Percentiles rank a stretch among this genome's conserved stretches.
phyloP scores from a whole-genome alignment of 768 basidiomycete genomes.

The Tulasnella sp. region DNA sequence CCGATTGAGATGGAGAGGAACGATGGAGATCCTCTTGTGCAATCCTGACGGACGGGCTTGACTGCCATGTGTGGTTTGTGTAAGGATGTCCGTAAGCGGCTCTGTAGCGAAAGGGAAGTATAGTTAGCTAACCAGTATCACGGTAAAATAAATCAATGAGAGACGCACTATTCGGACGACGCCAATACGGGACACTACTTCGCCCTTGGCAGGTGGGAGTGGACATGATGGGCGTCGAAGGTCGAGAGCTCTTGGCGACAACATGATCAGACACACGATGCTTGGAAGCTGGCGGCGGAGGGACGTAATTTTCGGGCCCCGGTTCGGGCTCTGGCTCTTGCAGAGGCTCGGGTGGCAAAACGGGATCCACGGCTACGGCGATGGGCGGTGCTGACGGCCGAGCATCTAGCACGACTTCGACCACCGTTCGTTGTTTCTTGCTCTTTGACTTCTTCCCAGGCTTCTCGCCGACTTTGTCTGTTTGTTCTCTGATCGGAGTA shows the following conservation, averaged over 20 bases:
- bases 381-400: too few relatives aligned
- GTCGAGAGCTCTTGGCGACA: background rate
- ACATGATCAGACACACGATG: background rate
- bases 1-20: conserved; percentile 12
- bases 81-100: conserved; percentile 11
- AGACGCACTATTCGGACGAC: conserved; percentile 14
- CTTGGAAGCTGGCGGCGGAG: background rate
- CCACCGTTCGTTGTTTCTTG: too few relatives aligned
- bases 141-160: background rate
- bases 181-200: conserved; percentile 5
- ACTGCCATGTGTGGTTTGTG: conserved; percentile 8
- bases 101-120: conserved; percentile 5
- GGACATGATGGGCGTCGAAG: background rate
- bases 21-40: conserved; percentile 8
- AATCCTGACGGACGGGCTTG: conserved; percentile 4
- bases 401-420: too few relatives aligned
- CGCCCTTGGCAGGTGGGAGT: conserved; percentile 1
- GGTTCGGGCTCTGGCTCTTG: background rate
- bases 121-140: conserved; percentile 1
- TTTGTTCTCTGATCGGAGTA: too few relatives aligned
- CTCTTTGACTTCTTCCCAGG: too few relatives aligned
- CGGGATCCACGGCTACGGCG: too few relatives aligned
- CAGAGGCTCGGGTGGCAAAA: background rate
- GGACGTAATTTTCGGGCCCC: too few relatives aligned
- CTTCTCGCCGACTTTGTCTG: too few relatives aligned